phyloP scores from a whole-genome alignment of 495 filamentous ascomycete genomes.

The Filosporella fistucella region DNA sequence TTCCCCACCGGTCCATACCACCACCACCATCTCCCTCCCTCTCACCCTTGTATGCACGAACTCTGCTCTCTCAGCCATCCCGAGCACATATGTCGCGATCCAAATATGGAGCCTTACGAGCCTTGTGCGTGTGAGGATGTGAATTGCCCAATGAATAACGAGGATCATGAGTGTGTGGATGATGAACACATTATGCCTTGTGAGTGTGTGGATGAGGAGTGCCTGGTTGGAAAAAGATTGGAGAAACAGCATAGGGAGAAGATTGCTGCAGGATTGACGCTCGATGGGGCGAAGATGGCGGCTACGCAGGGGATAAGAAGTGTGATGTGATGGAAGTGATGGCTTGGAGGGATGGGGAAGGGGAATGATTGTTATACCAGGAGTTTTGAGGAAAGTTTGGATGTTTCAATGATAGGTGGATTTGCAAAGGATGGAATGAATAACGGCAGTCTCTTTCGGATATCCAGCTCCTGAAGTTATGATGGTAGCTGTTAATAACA shows the following conservation, averaged over 20 bases:
- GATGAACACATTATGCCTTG: neutral
- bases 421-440: too few relatives aligned
- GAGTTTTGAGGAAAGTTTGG: too few relatives aligned
- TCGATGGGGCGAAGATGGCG: neutral
- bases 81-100: neutral
- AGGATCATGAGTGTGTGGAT: conserved; percentile 1
- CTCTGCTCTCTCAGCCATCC: neutral
- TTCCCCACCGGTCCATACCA: neutral
- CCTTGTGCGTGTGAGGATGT: conserved; percentile 4
- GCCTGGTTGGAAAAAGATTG: neutral
- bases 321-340: too few relatives aligned
- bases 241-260: neutral
- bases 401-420: too few relatives aligned
- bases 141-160: neutral
- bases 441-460: too few relatives aligned
- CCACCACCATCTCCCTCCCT: conserved; percentile 2
- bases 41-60: neutral
- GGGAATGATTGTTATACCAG: too few relatives aligned
- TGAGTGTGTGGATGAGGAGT: conserved; percentile 3
- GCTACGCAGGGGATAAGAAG: neutral
- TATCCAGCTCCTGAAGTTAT: too few relatives aligned
- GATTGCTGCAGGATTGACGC: neutral
- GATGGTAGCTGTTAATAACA: too few relatives aligned
- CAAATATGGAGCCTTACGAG: neutral
- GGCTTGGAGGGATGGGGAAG: too few relatives aligned